Evolutionary conservation across 352 stramenopile species (phyloP), one percentile per base, ranked within the genome.

Genomic region (Phytophthora pisi): DNA sequence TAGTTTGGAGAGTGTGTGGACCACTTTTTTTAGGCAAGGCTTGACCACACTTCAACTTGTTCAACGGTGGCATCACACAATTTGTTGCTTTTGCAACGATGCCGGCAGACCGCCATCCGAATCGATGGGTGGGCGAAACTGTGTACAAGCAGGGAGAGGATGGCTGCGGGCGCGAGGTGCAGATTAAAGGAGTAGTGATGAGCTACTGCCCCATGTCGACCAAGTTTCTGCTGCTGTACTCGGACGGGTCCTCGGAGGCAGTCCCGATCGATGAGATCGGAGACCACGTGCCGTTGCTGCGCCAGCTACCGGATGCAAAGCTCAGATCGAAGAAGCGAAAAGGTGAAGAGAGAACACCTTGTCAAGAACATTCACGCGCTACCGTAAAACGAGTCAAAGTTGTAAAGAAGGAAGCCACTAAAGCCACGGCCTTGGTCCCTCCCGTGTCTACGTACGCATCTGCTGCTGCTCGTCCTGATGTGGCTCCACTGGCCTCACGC

Each of bases 111-210:
- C 47, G n/a, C 23, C 24, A 53, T 28, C 23, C 28, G 8, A 47
- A 36, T 24, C 38, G n/a, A 43, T 72, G 58, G 57, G 16, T 74
- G 13, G 54, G 60, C 0, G n/a, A 51, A 50, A 9, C 42, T 15
- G 54, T 70, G n/a, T 70, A 47, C 34, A 73, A 73, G 43, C 3
- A 61, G 46, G 38, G 1, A 30, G 24, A 55, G 40, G 65, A 57
- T 9, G 6, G 13, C 2, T 2, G 52, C 24, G 59, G 52, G 3
- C n/a, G 9, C 4, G 66, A 74, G 51, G 31, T 5, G 8, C 43
- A 63, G 6, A 55, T 70, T 3, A 7, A 36, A 0, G 66, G 66
- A 0, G 38, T 50, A 11, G 55, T 74, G 8, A 42, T 65, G 15
- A 58, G 4, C 7, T 74, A 70, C 40, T 42, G 38, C 26, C 49